These are phyloP conservation scores for Xenosphaeropsis pyriputrescens DNA, from an alignment of 2,329 filamentous ascomycete species.

Conservation along the genomic window DNA sequence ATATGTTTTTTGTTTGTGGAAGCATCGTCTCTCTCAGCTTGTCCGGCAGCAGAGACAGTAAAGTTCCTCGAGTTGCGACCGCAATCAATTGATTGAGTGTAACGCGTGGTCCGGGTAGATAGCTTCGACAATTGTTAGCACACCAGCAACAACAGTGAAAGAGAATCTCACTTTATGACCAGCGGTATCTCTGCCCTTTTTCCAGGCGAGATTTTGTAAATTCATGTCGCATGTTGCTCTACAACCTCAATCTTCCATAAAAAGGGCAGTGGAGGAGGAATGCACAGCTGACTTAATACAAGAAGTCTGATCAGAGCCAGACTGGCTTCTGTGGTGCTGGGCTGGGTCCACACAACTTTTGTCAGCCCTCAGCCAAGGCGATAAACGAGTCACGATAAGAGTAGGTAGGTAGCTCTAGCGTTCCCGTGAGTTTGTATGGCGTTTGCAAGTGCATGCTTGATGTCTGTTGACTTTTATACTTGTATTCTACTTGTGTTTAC, in stretches of 20 bases:
- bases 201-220: slow-evolving; percentile 16
- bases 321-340: no score
- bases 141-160: slow-evolving; percentile 3
- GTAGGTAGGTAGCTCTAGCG: no score
- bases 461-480: no score
- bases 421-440: background rate
- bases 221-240: slow-evolving; percentile 18
- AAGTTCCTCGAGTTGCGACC: no score
- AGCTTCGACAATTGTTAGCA: slow-evolving; percentile 10
- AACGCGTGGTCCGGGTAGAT: slow-evolving; percentile 11
- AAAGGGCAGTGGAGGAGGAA: no score
- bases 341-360: no score
- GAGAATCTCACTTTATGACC: slow-evolving; percentile 15
- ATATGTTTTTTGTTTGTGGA: slow-evolving; percentile 13
- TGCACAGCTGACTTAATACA: no score
- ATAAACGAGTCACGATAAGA: background rate
- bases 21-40: slow-evolving; percentile 8
- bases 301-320: no score
- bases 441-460: no score
- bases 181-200: slow-evolving; percentile 16
- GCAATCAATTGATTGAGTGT: no score
- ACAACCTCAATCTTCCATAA: background rate
- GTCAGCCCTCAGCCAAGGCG: background rate
- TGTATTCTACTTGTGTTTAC: no score
- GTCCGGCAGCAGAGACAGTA: background rate